Base-by-base conservation (phyloP, 768 basidiomycete species). In the Boletus subcaerulescens region DNA sequence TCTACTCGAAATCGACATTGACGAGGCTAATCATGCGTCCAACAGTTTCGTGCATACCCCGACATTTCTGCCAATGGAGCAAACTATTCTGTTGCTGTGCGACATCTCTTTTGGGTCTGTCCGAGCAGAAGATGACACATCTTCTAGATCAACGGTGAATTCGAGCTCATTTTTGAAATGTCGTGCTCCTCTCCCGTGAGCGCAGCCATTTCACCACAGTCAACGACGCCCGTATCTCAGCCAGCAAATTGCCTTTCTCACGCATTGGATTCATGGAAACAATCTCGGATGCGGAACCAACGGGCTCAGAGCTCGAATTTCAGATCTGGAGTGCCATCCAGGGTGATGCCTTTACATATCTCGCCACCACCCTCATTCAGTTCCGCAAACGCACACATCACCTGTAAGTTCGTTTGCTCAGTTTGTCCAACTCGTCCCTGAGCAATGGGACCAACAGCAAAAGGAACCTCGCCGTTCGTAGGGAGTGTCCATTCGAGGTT, bases 281-380 rank as follows among this genome's bases (percentile, higher is more conserved):
- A 80, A 80, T 53, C 72, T 66, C 3, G 77, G 80, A 2, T 79
- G 79, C 50, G 72, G 73, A 17, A 74, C 74, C 11, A 4, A 45
- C 1, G 77, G 77, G 1, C 78, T 68, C 61, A 50, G 85, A 89
- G 50, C 78, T 95, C 40, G 92, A 94, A 68, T 82, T 79, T 2
- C 85, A 90, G 55, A 83, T 93, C 20, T 88, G 86, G 84, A 83
- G 82, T 61, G 90, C 91, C 3, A 85, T 96, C 2, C 87, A 93
- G 67, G 86, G 86, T 1, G 89, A 91, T 61, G 83, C 85, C 3
- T 93, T 96, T 69, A 76, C 76, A 0, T 93, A 86, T 65, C 80
- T 93, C 31, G 76, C 82, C 0, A 64, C 76, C n/a, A 74, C 79
- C 7, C 79, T 91, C 14, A 66, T 85, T 11, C 79, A 83, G 52